Evolutionary conservation across 257 asterid genomes (phyloP), one percentile per base, ranked within the genome.

Genomic region (Nicotiana tomentosiformis): DNA sequence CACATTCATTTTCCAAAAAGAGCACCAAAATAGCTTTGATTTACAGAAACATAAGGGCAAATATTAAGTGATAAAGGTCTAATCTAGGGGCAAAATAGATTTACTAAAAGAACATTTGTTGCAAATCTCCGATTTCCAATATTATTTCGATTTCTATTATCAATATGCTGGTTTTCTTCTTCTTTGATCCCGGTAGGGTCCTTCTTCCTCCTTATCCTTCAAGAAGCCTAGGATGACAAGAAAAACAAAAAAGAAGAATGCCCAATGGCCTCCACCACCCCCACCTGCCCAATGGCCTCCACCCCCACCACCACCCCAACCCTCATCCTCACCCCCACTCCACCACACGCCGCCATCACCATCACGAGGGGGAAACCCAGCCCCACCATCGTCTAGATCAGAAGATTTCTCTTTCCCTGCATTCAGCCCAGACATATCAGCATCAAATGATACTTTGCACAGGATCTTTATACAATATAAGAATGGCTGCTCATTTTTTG

Each of bases 321-420:
- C 80, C 0, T 0, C 43, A 7, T 9, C 43, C 43, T 95, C 97
- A 0, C 97, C 98, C 1, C 96, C 97, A 10, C 91, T 93, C 46
- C 46, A 1, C 9, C 46, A 7, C 46, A 39, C 10, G 46, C 2
- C 1, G 46, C 9, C 98, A 8, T 86, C 96, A 80, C 89, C 95
- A 85, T 90, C 98, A 37, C 95, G 90, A 4, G 98, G 98, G 18
- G 98, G 95, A 84, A 94, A 84, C 82, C 98, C 98, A 2, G 89
- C 32, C 30, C 97, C 98, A 30, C 97, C 97, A 84, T 92, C 97
- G 83, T 94, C 98, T 18, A 94, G 96, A 14, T 91, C 96, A 9
- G 94, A 94, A 82, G 97, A 92, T 84, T 93, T 90, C 58, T 93
- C 97, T 86, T 91, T 90, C 33, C 96, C 96, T 91, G 90, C 17